Conservation (phyloP, 2,329 filamentous ascomycete genomes). For the Bretziella fagacearum region DNA sequence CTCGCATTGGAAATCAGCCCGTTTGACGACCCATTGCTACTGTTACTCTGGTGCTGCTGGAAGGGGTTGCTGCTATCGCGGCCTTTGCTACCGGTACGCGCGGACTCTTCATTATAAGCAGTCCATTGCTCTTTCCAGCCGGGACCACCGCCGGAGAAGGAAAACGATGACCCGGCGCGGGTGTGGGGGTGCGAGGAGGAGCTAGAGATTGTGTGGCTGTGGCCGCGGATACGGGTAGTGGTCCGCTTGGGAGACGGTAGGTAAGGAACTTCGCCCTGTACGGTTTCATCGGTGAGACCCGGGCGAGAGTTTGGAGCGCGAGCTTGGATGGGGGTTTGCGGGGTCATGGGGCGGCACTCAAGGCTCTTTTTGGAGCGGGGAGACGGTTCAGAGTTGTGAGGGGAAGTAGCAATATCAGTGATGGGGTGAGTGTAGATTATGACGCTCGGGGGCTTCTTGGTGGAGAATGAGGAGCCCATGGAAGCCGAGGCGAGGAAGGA, state of each 20-base stretch:
- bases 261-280: constrained; percentile 45
- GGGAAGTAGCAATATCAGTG: constrained; percentile 19
- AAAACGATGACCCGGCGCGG: constrained; percentile 30
- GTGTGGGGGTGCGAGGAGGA: constrained; percentile 6
- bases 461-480: background rate
- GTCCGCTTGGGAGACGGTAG: constrained; percentile 35
- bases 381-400: constrained; percentile 12
- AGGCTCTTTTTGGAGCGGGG: constrained; percentile 26
- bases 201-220: constrained; percentile 2
- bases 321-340: constrained; percentile 32
- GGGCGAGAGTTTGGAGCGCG: constrained; percentile 44
- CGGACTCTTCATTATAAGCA: constrained; percentile 17
- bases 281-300: constrained; percentile 43
- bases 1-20: too few species aligned
- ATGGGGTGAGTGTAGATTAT: constrained; percentile 33
- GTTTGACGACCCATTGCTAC: too few species aligned
- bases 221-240: constrained; percentile 19
- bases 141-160: constrained; percentile 28
- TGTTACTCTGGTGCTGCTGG: too few species aligned
- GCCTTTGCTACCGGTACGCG: constrained; percentile 17
- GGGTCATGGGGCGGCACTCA: constrained; percentile 26
- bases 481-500: background rate
- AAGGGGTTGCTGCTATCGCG: too few species aligned
- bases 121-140: constrained; percentile 26
- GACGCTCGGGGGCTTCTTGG: constrained; percentile 33